These are phyloP conservation scores for Dioscorea dumetorum DNA, from an alignment of 106 monocot species.

Conservation along the genomic window DNA sequence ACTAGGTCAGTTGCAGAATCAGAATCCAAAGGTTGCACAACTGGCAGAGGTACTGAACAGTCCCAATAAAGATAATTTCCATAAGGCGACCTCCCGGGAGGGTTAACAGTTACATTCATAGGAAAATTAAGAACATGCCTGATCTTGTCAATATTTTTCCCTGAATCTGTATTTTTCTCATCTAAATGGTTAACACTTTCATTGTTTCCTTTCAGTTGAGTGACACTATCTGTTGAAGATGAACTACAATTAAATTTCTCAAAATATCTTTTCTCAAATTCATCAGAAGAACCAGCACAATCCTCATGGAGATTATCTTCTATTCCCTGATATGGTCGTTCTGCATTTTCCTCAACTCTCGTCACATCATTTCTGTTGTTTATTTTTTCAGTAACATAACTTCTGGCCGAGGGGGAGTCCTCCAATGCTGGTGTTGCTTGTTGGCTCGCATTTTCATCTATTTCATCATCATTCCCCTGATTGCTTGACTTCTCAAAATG, in stretches of 20 bases:
- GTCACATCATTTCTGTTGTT: constrained; percentile 3
- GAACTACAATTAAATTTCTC: constrained; percentile 5
- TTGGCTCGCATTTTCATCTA: constrained; percentile 14
- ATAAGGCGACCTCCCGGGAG: constrained; percentile 46
- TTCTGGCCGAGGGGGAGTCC: constrained; percentile 2
- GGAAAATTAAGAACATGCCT: constrained; percentile 15
- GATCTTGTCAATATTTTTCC: constrained; percentile 7
- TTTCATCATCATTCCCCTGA: constrained; percentile 16
- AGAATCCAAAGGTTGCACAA: constrained; percentile 24
- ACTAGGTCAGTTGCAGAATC: constrained; percentile 69
- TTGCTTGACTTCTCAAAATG: constrained; percentile 70
- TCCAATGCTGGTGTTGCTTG: constrained; percentile 3
- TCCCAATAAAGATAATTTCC: constrained; percentile 26
- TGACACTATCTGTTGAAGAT: constrained; percentile 11
- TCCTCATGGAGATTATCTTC: constrained; percentile 9
- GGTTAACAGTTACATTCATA: constrained; percentile 19
- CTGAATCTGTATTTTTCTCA: neutral
- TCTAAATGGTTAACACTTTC: constrained; percentile 4
- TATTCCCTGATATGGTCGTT: neutral
- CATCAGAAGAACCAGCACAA: constrained; percentile 8
- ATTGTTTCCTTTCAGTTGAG: constrained; percentile 10
- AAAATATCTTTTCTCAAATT: neutral
- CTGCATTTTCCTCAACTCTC: constrained; percentile 9
- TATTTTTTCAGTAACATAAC: constrained; percentile 10
- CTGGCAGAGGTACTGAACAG: constrained; percentile 25